Conservation (phyloP, 805 yeast genomes). For the Metschnikowia proteae region DNA sequence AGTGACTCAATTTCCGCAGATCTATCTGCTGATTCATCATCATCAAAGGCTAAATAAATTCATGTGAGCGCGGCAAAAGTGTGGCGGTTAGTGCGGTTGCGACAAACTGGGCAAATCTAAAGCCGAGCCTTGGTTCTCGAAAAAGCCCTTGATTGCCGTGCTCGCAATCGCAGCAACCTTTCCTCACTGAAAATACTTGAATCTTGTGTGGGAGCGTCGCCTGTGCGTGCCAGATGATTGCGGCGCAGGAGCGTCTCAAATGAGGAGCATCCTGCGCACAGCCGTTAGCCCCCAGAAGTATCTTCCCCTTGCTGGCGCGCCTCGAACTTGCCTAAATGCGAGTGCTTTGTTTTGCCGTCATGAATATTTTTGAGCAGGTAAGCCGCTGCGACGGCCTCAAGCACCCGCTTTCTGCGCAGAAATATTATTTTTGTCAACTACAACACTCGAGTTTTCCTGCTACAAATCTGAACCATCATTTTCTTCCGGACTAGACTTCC, state of each 20-base stretch:
- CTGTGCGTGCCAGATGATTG: not conserved
- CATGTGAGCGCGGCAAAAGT: not conserved
- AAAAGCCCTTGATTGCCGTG: not conserved
- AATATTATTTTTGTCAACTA: slow-evolving; percentile 1
- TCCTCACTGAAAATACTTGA: not conserved
- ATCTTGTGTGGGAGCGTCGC: not conserved
- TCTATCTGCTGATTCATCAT: not conserved
- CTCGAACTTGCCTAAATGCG: slow-evolving; percentile 4
- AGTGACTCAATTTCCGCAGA: not conserved
- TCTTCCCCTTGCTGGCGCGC: slow-evolving; percentile 6
- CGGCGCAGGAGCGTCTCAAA: not conserved
- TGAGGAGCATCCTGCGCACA: slow-evolving; percentile 1
- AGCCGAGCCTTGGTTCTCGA: not conserved
- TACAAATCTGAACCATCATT: not conserved
- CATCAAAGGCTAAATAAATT: not conserved
- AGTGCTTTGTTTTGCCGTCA: slow-evolving; percentile 5
- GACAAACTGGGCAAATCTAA: not conserved
- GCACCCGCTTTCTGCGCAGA: slow-evolving; percentile 1
- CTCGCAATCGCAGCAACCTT: not conserved
- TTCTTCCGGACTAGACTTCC: not conserved
- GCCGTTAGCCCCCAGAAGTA: slow-evolving; percentile 1
- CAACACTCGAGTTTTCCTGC: not conserved
- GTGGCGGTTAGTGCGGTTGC: not conserved
- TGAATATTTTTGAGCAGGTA: slow-evolving; percentile 4
- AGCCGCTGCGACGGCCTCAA: not conserved